phyloP scores from a whole-genome alignment of 2,329 filamentous ascomycete species.

The Sphaerostilbella broomeana region DNA sequence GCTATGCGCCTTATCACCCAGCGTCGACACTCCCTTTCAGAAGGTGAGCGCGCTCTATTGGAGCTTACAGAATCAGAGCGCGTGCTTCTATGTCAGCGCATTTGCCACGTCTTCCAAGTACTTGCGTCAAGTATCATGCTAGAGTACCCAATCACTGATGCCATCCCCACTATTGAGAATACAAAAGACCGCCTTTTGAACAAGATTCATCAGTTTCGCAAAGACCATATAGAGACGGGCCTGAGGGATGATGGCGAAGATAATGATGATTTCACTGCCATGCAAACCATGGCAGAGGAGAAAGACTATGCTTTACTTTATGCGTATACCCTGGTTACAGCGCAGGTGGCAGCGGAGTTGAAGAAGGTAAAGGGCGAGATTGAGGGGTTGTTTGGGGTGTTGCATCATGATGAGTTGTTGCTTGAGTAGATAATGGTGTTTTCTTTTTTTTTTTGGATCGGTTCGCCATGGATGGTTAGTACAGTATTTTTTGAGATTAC shows the following conservation, averaged over 20 bases:
- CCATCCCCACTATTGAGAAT: slow-evolving; percentile 74
- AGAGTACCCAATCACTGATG: slow-evolving; percentile 87
- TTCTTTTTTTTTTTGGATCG: not conserved
- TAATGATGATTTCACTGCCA: slow-evolving; percentile 16
- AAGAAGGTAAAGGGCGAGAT: slow-evolving; percentile 54
- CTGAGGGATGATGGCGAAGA: too few relatives aligned
- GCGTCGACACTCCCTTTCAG: slow-evolving; percentile 60
- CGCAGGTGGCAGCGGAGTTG: slow-evolving; percentile 60
- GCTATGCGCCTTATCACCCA: slow-evolving; percentile 91
- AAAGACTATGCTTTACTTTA: slow-evolving; percentile 88
- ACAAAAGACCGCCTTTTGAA: slow-evolving; percentile 76
- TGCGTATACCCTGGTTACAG: slow-evolving; percentile 71
- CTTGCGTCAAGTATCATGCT: slow-evolving; percentile 90
- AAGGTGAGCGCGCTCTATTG: slow-evolving; percentile 75
- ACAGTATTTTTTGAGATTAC: too few relatives aligned
- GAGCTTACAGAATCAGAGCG: slow-evolving; percentile 74
- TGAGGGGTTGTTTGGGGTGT: slow-evolving; percentile 55
- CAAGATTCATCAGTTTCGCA: slow-evolving; percentile 81
- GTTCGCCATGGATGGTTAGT: too few relatives aligned
- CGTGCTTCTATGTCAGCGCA: slow-evolving; percentile 73
- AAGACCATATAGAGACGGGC: slow-evolving; percentile 47
- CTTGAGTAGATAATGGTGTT: slow-evolving; percentile 37
- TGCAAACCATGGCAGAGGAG: slow-evolving; percentile 50
- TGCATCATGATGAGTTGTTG: slow-evolving; percentile 53
- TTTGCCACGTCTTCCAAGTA: slow-evolving; percentile 81